Evolutionary conservation across 176 grass and related monocot genomes (phyloP), one percentile per base, ranked within the genome.

Genomic region (Coix lacrymajobi): DNA sequence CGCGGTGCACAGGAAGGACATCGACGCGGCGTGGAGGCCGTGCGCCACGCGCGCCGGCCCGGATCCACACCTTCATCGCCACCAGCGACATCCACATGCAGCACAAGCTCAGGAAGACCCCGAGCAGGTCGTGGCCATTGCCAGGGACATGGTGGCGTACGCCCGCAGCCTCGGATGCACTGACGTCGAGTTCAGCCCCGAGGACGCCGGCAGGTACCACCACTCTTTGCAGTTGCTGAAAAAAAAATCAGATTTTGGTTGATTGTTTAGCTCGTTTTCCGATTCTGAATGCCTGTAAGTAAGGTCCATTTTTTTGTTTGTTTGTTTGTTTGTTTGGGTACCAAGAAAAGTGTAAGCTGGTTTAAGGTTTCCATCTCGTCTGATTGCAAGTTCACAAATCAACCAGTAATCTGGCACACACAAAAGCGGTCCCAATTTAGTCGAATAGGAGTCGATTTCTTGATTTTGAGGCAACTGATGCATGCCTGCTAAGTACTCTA

Each of bases 71-170:
- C 12, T 98, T 95, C 62, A 95, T 99, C 20, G 96, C 96, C 22
- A 96, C 96, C 22, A 99, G 96, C 76, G 96, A 96, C 73, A 92
- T 94, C 28, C 92, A 94, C 44, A 94, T 92, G 92, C 89, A 87
- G 77, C 92, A 92, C 62, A 94, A 94, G 87, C 80, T 92, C 0
- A 44, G 87, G 65, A 94, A 94, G 77, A 92, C 89, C 89, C 87
- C 44, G 89, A 94, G 11, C 86, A 92, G 81, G 89, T 92, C 3
- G 92, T 92, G 5, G 71, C 75, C 12, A 89, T 94, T 39, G 92
- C 92, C 0, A 86, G 60, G 71, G 89, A 94, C 51, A 94, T 92
- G 92, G 92, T 99, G 51, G 91, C 93, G 1, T 99, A 99, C 83
- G 91, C 93, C 0, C 87, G 89, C 75, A 90, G 89, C 87, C 85